Evolutionary conservation across 768 basidiomycete species (phyloP).

Genomic region (Pleurotus citrinopileatus): DNA sequence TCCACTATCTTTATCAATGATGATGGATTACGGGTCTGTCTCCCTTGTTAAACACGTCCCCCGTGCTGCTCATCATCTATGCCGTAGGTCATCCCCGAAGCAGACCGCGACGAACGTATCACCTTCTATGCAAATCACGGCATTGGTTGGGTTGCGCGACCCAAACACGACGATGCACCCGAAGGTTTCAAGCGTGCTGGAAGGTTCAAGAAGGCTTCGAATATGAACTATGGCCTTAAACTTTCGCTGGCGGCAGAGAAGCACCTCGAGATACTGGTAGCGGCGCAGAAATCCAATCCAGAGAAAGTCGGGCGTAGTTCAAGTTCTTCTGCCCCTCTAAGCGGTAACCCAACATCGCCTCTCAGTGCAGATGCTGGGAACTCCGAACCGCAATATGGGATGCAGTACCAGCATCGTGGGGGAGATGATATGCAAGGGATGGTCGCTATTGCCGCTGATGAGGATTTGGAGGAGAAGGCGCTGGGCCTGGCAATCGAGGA

Average conservation of each 20-base stretch:
- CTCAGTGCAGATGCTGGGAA: background rate
- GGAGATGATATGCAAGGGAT: constrained; percentile 52
- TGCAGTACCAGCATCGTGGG: constrained; percentile 62
- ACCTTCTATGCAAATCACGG: constrained; percentile 70
- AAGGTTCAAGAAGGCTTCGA: constrained; percentile 91
- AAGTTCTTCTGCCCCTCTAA: background rate
- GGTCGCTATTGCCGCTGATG: constrained; percentile 26
- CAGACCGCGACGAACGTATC: constrained; percentile 60
- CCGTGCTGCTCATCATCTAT: background rate
- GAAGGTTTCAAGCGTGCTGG: constrained; percentile 71
- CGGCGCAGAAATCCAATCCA: background rate
- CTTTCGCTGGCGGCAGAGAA: constrained; percentile 60
- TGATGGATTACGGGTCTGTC: constrained; percentile 55
- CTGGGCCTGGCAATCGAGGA: constrained; percentile 74
- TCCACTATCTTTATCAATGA: constrained; percentile 77
- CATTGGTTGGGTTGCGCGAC: constrained; percentile 81
- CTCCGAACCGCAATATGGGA: constrained; percentile 43
- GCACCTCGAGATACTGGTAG: constrained; percentile 40
- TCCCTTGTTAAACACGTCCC: background rate
- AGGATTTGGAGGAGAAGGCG: constrained; percentile 68
- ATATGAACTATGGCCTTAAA: constrained; percentile 85
- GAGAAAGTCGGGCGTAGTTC: background rate
- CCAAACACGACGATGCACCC: constrained; percentile 43
- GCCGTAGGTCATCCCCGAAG: constrained; percentile 48
- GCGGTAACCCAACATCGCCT: background rate